Evolutionary conservation across 2,329 filamentous ascomycete genomes (phyloP).

Genomic region (Fusarium veterinarium): DNA sequence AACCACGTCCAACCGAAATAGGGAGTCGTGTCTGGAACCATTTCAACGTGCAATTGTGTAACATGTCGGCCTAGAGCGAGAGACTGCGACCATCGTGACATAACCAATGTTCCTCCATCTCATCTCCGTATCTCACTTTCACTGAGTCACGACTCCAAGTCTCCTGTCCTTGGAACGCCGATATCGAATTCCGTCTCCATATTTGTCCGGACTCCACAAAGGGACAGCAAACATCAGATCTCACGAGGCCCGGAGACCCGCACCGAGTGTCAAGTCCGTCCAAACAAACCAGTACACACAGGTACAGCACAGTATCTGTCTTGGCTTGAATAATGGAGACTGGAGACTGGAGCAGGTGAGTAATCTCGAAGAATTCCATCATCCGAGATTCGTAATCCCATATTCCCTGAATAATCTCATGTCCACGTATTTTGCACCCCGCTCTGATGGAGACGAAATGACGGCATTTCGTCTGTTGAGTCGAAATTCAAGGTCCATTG

Average conservation of each 20-base stretch:
- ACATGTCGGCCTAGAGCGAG: not conserved
- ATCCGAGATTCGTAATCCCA: conserved; percentile 30
- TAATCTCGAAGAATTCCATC: conserved; percentile 22
- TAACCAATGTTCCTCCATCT: conserved; percentile 12
- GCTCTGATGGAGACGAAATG: conserved; percentile 19
- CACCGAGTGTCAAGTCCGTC: conserved; percentile 18
- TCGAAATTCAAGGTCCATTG: conserved; percentile 12
- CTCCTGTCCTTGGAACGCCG: conserved; percentile 17
- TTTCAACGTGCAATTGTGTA: conserved; percentile 15
- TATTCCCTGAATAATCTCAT: not conserved
- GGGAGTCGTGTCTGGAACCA: not conserved
- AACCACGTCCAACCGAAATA: not conserved
- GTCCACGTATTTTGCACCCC: conserved; percentile 17
- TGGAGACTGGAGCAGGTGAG: conserved; percentile 1
- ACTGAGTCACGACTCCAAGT: conserved; percentile 25
- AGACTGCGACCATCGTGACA: not conserved
- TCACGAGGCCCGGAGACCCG: conserved; percentile 17
- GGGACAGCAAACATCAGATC: conserved; percentile 29
- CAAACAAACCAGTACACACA: not conserved
- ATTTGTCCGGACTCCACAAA: conserved; percentile 22
- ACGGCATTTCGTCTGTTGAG: conserved; percentile 20
- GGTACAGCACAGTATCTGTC: conserved; percentile 11
- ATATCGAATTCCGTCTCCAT: conserved; percentile 17
- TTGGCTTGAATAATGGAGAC: conserved; percentile 4
- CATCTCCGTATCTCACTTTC: conserved; percentile 17